Conservation (phyloP, 225 moss, liverwort and hornwort genomes). For the Rhytidiadelphus loreus region DNA sequence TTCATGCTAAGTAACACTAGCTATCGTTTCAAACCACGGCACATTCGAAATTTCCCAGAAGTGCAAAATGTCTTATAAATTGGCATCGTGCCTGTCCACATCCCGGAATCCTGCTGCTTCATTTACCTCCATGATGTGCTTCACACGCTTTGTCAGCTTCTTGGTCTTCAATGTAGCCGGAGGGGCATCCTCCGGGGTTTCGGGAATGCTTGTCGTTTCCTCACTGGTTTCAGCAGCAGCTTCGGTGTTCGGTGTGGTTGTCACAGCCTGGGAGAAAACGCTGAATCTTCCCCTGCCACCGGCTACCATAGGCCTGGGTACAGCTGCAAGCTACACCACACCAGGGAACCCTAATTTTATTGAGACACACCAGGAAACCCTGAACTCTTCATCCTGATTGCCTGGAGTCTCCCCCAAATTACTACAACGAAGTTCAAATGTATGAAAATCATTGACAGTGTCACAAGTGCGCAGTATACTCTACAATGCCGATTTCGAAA, state of each 20-base stretch:
- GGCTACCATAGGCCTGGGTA: constrained; percentile 41
- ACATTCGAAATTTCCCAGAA: background rate
- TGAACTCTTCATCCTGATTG: background rate
- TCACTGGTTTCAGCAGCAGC: constrained; percentile 38
- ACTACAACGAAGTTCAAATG: background rate
- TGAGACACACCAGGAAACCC: background rate
- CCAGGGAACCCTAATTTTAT: constrained; percentile 3
- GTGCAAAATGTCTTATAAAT: background rate
- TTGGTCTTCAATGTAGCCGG: constrained; percentile 70
- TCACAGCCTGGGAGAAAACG: constrained; percentile 59
- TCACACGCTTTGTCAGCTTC: constrained; percentile 93
- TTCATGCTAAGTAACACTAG: background rate
- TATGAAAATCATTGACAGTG: background rate
- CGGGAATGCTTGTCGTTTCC: constrained; percentile 21
- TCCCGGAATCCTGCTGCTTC: background rate
- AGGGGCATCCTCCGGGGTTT: constrained; percentile 29
- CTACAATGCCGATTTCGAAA: background rate
- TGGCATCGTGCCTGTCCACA: background rate
- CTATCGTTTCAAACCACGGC: background rate
- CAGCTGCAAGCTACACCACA: constrained; percentile 33
- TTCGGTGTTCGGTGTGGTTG: constrained; percentile 57
- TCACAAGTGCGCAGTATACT: background rate
- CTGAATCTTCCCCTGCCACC: constrained; percentile 42
- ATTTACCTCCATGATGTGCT: constrained; percentile 95
- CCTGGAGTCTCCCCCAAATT: background rate